phyloP scores from a whole-genome alignment of 805 yeast genomes.

The Teunomyces pallodes region DNA sequence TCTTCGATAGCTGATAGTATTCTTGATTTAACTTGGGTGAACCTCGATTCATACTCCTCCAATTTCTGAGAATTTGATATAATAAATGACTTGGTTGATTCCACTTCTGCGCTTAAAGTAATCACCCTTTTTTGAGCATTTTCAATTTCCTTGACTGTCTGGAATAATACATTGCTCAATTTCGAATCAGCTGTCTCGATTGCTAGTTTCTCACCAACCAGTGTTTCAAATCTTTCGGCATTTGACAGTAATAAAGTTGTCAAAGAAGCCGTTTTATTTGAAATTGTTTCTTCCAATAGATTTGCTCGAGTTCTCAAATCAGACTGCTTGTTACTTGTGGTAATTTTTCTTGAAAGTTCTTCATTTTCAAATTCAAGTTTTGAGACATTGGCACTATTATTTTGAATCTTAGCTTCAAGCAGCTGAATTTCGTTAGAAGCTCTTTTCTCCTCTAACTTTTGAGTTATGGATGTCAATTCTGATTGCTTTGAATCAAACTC shows the following conservation, averaged over 20 bases:
- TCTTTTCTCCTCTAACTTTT: conserved; percentile 26
- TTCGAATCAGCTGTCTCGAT: conserved; percentile 11
- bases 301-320: conserved; percentile 56
- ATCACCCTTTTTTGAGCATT: conserved; percentile 1
- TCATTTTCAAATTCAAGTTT: conserved; percentile 45
- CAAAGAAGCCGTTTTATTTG: conserved; percentile 26
- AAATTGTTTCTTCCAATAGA: conserved; percentile 40
- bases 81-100: conserved; percentile 3
- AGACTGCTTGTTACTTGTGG: conserved; percentile 53
- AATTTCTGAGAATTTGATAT: conserved; percentile 1
- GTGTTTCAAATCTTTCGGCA: conserved; percentile 16
- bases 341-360: conserved; percentile 47
- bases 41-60: conserved; percentile 5
- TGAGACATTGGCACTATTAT: conserved; percentile 34
- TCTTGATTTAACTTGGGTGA: conserved; percentile 4
- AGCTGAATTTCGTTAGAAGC: conserved; percentile 20
- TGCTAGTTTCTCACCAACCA: conserved; percentile 13
- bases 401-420: conserved; percentile 33
- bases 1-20: conserved; percentile 28
- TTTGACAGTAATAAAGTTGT: conserved; percentile 24
- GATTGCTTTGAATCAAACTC: conserved; percentile 46
- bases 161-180: conserved; percentile 6
- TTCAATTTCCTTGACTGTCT: conserved; percentile 2
- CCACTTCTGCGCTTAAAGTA: conserved; percentile 5
- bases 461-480: conserved; percentile 37